Percentiles rank a stretch among this genome's conserved stretches.
These are phyloP conservation scores for Begonia fuchsioides DNA, from an alignment of 306 rosid genomes.

Conservation along the genomic window DNA sequence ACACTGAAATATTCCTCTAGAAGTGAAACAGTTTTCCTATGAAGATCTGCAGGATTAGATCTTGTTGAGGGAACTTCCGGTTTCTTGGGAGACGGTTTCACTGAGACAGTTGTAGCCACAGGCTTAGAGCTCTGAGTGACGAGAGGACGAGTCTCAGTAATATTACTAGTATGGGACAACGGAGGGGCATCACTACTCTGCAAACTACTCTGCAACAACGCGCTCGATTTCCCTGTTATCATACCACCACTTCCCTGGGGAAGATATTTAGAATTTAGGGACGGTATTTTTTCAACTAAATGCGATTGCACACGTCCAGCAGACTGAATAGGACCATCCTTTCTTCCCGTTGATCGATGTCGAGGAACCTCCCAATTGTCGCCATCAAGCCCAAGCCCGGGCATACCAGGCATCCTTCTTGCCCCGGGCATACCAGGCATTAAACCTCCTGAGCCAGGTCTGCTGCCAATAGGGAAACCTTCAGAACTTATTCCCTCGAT, in stretches of 20 bases:
- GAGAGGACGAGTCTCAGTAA: slow-evolving; percentile 5
- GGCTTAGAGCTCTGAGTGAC: neutral
- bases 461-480: neutral
- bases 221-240: slow-evolving; percentile 26
- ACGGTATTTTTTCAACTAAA: slow-evolving; percentile 10
- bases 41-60: slow-evolving; percentile 12
- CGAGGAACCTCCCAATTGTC: slow-evolving; percentile 26
- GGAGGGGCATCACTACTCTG: slow-evolving; percentile 17
- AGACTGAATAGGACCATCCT: slow-evolving; percentile 9
- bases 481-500: slow-evolving; percentile 15
- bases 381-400: slow-evolving; percentile 23
- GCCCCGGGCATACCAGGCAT: slow-evolving; percentile 26
- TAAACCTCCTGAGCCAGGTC: slow-evolving; percentile 3
- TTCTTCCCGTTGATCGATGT: slow-evolving; percentile 16
- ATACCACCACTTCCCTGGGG: slow-evolving; percentile 29
- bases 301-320: slow-evolving; percentile 12
- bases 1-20: slow-evolving; percentile 34
- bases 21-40: slow-evolving; percentile 19
- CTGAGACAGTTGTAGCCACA: slow-evolving; percentile 4
- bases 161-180: slow-evolving; percentile 3
- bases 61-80: slow-evolving; percentile 5
- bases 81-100: slow-evolving; percentile 10
- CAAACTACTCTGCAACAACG: slow-evolving; percentile 19
- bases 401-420: slow-evolving; percentile 26
- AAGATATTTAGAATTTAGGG: slow-evolving; percentile 20